Evolutionary conservation across 2,329 filamentous ascomycete species (phyloP), one percentile per base, ranked within the genome.

Genomic region (Neurospora sp.): DNA sequence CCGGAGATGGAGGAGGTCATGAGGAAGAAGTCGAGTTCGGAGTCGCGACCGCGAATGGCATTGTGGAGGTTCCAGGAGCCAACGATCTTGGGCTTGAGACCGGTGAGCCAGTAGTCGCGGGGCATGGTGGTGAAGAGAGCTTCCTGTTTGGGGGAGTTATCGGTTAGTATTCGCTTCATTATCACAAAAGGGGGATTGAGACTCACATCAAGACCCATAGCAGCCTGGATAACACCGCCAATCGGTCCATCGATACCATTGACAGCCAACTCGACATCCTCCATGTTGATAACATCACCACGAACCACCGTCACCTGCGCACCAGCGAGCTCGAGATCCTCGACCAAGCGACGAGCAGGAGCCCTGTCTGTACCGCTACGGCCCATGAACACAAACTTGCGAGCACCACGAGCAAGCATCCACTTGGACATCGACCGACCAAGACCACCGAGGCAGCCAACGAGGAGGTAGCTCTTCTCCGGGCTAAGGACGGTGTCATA

Each of bases 381-480:
- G 0, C 77, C 78, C 5, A 81, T 73, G 72, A 81, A 80, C 5
- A 73, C 68, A 67, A 81, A 78, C 38, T 73, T 70, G 17, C 75
- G 72, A 1, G 79, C 79, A 1, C 80, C 80, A 1, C 43, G 67
- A n/a, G 72, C 72, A 72, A 79, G 75, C 77, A 81, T 78, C 77
- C 78, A 80, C 7, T 69, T 72, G 0, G 78, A 75, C 23, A 81
- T 66, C 33, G 76, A 78, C 2, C 78, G 74, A 1, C 79, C 79
- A 1, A 81, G 74, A 5, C 79, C 79, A 28, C 80, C 79, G 5
- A 81, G 73, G 69, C 79, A 78, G 4, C 80, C 79, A 13, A 80
- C 76, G 0, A 81, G 76, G 17, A 81, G 74, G 70, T 81, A 81
- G 4, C 72, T 73, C 4, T 70, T 73, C 6, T 77, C 72, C 5